phyloP scores from a whole-genome alignment of 2,329 filamentous ascomycete species.

The Ascochyta viciae-villosae region DNA sequence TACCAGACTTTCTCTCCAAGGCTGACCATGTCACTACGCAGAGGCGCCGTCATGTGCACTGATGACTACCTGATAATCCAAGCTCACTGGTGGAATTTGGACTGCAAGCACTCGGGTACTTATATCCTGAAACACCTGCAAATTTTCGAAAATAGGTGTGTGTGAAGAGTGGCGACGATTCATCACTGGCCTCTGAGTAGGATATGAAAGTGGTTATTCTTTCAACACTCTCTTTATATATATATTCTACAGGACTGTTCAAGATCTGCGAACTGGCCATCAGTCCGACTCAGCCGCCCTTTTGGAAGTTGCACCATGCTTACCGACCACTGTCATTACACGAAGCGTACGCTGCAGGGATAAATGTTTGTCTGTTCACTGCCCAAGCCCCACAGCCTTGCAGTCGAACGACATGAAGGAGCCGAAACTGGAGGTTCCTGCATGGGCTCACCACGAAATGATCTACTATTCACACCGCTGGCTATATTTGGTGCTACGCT shows the following conservation, averaged over 20 bases:
- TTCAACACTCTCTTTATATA: background rate
- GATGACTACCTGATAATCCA: background rate
- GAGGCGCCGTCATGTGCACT: background rate
- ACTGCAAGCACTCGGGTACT: background rate
- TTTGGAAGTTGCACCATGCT: background rate
- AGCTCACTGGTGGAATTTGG: background rate
- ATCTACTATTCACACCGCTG: constrained; percentile 5
- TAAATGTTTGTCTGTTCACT: constrained; percentile 8
- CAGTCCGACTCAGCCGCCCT: background rate
- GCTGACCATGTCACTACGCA: background rate
- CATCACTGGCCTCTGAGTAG: background rate
- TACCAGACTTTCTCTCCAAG: background rate
- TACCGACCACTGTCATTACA: background rate
- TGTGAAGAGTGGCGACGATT: background rate
- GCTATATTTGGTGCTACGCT: constrained; percentile 1
- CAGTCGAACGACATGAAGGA: constrained; percentile 2
- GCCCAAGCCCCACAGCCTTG: background rate
- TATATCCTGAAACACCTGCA: background rate
- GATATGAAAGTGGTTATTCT: background rate
- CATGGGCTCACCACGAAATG: background rate
- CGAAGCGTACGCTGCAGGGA: constrained; percentile 9
- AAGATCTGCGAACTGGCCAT: background rate
- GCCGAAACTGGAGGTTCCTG: constrained; percentile 5
- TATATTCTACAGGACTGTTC: background rate
- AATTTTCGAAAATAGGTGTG: background rate